These are phyloP conservation scores for Ceriops zippeliana DNA, from an alignment of 345 rosid genomes.

Conservation along the genomic window DNA sequence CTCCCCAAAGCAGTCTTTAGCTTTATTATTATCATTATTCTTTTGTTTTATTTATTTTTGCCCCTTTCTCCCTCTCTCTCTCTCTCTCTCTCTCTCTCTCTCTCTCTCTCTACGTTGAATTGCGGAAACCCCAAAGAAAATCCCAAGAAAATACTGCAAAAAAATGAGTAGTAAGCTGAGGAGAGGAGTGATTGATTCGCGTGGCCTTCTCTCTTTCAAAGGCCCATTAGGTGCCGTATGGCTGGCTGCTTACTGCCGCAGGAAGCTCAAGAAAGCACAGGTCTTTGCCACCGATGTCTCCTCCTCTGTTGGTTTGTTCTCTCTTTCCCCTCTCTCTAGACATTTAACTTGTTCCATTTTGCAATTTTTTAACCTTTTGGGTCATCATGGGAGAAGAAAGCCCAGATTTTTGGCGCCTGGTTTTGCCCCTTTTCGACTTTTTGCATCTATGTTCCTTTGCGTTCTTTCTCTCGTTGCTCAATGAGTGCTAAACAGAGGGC, in stretches of 20 bases:
- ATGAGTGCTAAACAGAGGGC: not conserved
- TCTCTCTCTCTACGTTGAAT: not conserved
- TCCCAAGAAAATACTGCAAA: not conserved
- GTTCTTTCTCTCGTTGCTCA: conserved; percentile 1
- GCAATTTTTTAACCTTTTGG: not conserved
- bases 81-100: too few relatives aligned
- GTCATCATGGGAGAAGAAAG: not conserved
- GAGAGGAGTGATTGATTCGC: conserved; percentile 54
- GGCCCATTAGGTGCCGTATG: conserved; percentile 70
- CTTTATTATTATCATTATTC: too few relatives aligned
- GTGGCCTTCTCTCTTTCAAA: conserved; percentile 48
- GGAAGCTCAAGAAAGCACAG: conserved; percentile 69
- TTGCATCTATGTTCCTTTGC: not conserved
- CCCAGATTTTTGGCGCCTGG: not conserved
- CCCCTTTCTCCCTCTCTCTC: not conserved
- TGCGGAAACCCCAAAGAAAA: not conserved
- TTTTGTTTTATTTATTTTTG: not conserved
- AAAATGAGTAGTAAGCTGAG: not conserved
- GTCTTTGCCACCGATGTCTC: conserved; percentile 63
- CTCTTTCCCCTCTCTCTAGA: conserved; percentile 4
- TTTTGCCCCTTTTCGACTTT: not conserved
- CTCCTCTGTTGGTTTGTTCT: conserved; percentile 68
- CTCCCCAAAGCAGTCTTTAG: too few relatives aligned
- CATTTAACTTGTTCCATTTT: not conserved
- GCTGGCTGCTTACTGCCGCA: conserved; percentile 83